These are phyloP conservation scores for Xerocomus amazonicus DNA, from an alignment of 1,284 basidiomycete species.

Conservation along the genomic window DNA sequence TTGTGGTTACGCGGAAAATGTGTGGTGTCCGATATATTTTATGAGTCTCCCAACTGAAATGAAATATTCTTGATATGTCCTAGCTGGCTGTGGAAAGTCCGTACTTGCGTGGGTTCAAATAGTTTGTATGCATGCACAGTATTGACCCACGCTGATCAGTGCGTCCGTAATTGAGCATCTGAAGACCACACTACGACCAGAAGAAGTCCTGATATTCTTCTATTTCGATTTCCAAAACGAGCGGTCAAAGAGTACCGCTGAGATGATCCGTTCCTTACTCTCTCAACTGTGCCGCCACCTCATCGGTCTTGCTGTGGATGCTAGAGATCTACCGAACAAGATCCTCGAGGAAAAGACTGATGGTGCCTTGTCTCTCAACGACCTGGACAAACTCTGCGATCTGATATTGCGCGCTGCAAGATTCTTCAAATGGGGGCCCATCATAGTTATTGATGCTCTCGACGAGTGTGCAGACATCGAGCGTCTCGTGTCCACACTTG, in stretches of 20 bases:
- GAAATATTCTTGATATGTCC: background rate
- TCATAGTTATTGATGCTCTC: constrained; percentile 5
- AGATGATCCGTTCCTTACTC: constrained; percentile 1
- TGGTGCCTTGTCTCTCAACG: background rate
- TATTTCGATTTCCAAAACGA: constrained; percentile 6
- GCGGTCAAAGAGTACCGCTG: background rate
- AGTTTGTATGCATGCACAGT: no score
- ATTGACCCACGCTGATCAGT: background rate
- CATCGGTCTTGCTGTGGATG: background rate
- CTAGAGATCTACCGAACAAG: background rate
- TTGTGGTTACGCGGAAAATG: constrained; percentile 8
- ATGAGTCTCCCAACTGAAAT: background rate
- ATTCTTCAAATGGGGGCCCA: background rate
- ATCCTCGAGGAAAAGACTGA: constrained; percentile 2
- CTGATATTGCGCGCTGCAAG: background rate
- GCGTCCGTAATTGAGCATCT: constrained; percentile 4
- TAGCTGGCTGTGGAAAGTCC: constrained; percentile 7
- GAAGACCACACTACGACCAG: background rate
- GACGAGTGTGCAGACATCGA: constrained; percentile 6
- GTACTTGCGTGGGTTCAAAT: background rate
- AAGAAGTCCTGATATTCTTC: background rate
- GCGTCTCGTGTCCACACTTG: background rate
- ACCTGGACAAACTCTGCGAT: background rate
- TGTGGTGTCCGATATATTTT: background rate
- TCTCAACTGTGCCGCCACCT: constrained; percentile 1